Percentiles rank a stretch among this genome's conserved stretches.
phyloP scores from a whole-genome alignment of 1,284 basidiomycete genomes.

The Apiotrichum montevideense region DNA sequence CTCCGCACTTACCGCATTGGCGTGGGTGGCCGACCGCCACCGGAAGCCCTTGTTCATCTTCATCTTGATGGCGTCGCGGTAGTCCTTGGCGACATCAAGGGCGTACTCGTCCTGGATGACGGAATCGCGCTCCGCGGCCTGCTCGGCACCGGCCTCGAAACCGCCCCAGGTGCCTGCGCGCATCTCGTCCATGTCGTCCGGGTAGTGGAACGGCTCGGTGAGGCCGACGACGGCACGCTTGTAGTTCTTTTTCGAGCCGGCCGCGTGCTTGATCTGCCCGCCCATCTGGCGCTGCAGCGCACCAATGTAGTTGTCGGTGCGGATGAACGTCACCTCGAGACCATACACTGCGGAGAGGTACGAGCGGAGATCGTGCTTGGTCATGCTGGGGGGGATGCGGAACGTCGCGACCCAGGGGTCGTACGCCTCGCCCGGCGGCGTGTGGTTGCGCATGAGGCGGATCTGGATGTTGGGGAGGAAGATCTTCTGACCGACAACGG shows the following conservation, averaged over 20 bases:
- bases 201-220: constrained; percentile 85
- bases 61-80: constrained; percentile 32
- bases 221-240: constrained; percentile 85
- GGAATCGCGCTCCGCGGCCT: constrained; percentile 55
- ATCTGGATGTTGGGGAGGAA: constrained; percentile 86
- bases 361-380: constrained; percentile 83
- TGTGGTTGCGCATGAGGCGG: constrained; percentile 76
- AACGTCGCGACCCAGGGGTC: constrained; percentile 94
- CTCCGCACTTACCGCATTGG: constrained; percentile 31
- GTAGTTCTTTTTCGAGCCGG: constrained; percentile 55
- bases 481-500: constrained; percentile 69
- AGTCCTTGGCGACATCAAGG: constrained; percentile 53
- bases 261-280: constrained; percentile 28
- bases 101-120: constrained; percentile 59
- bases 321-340: constrained; percentile 82
- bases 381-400: constrained; percentile 71
- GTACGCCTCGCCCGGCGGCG: constrained; percentile 69
- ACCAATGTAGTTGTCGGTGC: constrained; percentile 78
- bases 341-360: constrained; percentile 80
- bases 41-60: constrained; percentile 40
- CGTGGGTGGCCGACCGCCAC: constrained; percentile 38
- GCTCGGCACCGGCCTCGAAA: constrained; percentile 39
- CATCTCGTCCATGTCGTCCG: constrained; percentile 71
- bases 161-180: constrained; percentile 23
- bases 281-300: constrained; percentile 48